A percentile compares a stretch with the other conserved stretches of the same genome.
Conservation (phyloP, 345 rosid species). For the Zanthoxylum bungeanum region DNA sequence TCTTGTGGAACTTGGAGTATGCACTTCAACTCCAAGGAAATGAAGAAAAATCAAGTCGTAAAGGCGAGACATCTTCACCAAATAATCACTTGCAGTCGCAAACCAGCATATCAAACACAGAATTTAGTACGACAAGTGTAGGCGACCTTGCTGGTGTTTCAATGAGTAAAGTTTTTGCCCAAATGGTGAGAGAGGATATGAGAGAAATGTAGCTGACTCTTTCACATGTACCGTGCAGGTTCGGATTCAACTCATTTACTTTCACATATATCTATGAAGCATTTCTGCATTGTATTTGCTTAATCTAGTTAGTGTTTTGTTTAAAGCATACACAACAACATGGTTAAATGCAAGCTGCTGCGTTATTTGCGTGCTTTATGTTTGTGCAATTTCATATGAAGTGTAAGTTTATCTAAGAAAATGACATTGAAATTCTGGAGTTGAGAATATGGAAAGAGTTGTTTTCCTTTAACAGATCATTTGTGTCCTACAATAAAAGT, state of each 20-base stretch:
- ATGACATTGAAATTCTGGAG: neutral
- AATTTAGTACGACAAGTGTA: constrained; percentile 31
- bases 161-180: constrained; percentile 63
- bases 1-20: constrained; percentile 67
- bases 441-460: neutral
- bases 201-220: constrained; percentile 20
- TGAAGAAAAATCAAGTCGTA: constrained; percentile 25
- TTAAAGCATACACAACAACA: neutral
- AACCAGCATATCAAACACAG: constrained; percentile 19
- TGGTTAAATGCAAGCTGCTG: neutral
- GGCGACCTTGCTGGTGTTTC: constrained; percentile 48
- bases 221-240: neutral
- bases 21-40: constrained; percentile 46
- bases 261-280: neutral
- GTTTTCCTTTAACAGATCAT: neutral
- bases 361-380: neutral
- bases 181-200: constrained; percentile 58
- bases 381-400: neutral
- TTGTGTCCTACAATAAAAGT: neutral
- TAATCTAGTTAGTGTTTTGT: neutral
- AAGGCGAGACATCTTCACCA: constrained; percentile 1
- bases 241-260: neutral
- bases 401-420: neutral
- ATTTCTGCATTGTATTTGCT: neutral
- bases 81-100: constrained; percentile 17